These are phyloP conservation scores for Cucurbita argyrosperma DNA, from an alignment of 306 rosid species.

Conservation along the genomic window DNA sequence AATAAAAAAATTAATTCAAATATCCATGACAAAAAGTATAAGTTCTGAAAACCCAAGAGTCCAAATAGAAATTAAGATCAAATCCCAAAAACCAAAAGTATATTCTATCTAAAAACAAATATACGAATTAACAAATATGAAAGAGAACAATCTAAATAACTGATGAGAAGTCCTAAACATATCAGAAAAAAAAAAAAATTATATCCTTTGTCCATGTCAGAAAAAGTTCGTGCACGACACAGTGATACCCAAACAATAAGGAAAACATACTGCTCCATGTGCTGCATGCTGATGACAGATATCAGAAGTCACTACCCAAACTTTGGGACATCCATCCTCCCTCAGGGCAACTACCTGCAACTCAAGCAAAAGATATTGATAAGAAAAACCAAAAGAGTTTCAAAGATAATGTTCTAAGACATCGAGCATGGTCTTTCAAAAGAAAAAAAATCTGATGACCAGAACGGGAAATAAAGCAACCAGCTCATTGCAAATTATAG, in stretches of 20 bases:
- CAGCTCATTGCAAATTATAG: background rate
- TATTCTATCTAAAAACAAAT: background rate
- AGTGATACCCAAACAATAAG: conserved; percentile 9
- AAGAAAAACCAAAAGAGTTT: background rate
- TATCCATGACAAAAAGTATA: background rate
- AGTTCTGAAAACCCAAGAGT: background rate
- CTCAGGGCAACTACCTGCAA: conserved; percentile 65
- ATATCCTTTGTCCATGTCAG: background rate
- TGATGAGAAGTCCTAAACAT: background rate
- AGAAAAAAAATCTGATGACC: background rate
- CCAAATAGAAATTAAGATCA: too few species aligned
- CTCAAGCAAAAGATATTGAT: conserved; percentile 3
- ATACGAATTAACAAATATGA: background rate
- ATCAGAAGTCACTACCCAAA: conserved; percentile 95
- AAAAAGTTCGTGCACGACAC: background rate
- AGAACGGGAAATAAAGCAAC: background rate
- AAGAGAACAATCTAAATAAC: background rate
- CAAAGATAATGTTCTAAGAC: background rate
- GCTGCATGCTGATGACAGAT: conserved; percentile 69
- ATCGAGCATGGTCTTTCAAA: background rate
- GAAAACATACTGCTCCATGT: conserved; percentile 66
- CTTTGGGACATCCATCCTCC: conserved; percentile 91
- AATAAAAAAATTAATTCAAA: background rate
- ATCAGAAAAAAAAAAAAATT: background rate
- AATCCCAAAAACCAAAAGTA: too few species aligned